These are phyloP conservation scores for Osmozyma mogii DNA, from an alignment of 805 yeast genomes.

Conservation along the genomic window DNA sequence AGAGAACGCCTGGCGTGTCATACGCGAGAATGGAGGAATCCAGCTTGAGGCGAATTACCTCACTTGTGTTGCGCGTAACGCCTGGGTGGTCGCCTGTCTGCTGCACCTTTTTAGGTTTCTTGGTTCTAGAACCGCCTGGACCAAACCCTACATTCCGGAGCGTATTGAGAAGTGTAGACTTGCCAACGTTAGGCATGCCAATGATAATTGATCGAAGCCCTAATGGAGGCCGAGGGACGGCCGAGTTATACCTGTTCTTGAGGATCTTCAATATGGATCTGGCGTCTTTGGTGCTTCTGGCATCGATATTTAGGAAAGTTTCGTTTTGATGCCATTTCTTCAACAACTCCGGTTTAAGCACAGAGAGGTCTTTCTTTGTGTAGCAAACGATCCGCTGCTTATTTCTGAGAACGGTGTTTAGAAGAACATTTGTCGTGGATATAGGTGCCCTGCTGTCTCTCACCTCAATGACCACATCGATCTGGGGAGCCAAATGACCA, in stretches of 20 bases:
- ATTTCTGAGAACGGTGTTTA: conserved; percentile 55
- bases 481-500: conserved; percentile 63
- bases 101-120: conserved; percentile 56
- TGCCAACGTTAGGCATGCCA: conserved; percentile 99
- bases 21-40: conserved; percentile 62
- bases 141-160: conserved; percentile 41
- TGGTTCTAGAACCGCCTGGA: conserved; percentile 21
- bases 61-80: conserved; percentile 74
- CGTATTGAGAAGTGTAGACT: conserved; percentile 77
- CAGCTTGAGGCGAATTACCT: conserved; percentile 53
- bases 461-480: conserved; percentile 76
- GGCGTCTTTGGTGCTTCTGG: conserved; percentile 45
- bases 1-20: conserved; percentile 90
- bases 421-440: conserved; percentile 70
- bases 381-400: conserved; percentile 60
- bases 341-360: conserved; percentile 28
- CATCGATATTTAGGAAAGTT: conserved; percentile 44
- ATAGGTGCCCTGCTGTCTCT: conserved; percentile 89
- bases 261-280: conserved; percentile 42
- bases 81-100: conserved; percentile 86
- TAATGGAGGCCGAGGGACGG: conserved; percentile 71
- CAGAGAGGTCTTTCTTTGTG: conserved; percentile 64
- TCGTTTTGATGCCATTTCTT: conserved; percentile 30
- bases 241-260: conserved; percentile 32
- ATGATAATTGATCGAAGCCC: conserved; percentile 71